Base-by-base conservation (phyloP, 2,329 filamentous ascomycete species). In the Plenodomus tracheiphilus region DNA sequence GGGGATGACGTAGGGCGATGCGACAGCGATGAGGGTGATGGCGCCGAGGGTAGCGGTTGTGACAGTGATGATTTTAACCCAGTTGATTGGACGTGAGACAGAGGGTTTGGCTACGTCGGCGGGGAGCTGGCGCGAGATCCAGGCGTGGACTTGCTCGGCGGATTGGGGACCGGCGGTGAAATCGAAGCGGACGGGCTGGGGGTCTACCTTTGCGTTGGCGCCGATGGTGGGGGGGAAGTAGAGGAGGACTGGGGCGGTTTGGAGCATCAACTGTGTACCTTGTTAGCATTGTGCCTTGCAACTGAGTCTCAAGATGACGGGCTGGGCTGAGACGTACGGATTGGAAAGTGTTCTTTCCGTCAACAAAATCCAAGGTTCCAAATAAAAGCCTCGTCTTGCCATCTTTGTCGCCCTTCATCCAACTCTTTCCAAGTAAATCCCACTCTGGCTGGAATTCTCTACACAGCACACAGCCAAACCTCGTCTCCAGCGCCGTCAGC, bases 401-500 rank as follows among this genome's bases (percentile, higher is more conserved):
- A 50, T 83, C 78, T 77, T 87, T 90, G 73, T 96, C 89, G 7
- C 89, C 91, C 72, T 88, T 91, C 54, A 81, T 80, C 94, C 94
- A 99, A 75, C 89, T 94, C 73, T 85, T 89, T 45, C 84, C 84
- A 46, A 99, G 76, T 45, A 97, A 74, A 46, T 95, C 89, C 88
- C 91, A 99, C 75, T 99, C 94, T 1, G 92, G 88, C 72, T 96
- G 89, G 73, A 99, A 96, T 44, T 96, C 90, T 43, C 85, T 83
- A 74, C 94, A 99, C 41, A 97, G 79, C 58, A 85, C 79, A 72
- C 94, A 99, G 51, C 88, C 89, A 69, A 89, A 97, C 49, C 90
- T 84, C 25, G 85, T 68, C 59, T 96, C 92, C 65, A 92, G 76
- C 32, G 94, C 94, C 1, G 94, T 99, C 58, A 99, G 78, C 13